Evolutionary conservation across 139 green algal genomes (phyloP).

Genomic region (Picochlorum sp.): DNA sequence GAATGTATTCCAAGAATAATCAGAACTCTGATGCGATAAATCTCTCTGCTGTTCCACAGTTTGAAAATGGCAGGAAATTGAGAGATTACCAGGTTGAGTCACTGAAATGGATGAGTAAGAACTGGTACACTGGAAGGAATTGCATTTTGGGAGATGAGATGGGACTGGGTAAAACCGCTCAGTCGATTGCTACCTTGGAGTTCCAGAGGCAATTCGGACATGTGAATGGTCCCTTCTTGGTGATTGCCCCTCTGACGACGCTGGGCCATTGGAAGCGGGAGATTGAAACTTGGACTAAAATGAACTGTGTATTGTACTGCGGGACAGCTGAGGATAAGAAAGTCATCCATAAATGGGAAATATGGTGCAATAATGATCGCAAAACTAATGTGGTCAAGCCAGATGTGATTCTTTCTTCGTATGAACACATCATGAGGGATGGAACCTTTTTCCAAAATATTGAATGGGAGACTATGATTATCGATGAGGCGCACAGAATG

Average conservation of each 20-base stretch:
- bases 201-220: constrained; percentile 45
- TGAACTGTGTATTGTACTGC: constrained; percentile 74
- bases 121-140: constrained; percentile 43
- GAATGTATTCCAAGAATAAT: constrained; percentile 47
- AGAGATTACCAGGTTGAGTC: constrained; percentile 68
- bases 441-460: constrained; percentile 27
- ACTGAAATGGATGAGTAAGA: constrained; percentile 71
- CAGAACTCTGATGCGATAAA: constrained; percentile 25
- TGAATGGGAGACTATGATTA: constrained; percentile 34
- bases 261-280: constrained; percentile 90
- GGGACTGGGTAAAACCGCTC: constrained; percentile 86
- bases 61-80: constrained; percentile 61
- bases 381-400: constrained; percentile 18
- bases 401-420: constrained; percentile 73
- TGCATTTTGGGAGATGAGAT: constrained; percentile 95
- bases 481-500: constrained; percentile 72
- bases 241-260: constrained; percentile 87
- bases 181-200: constrained; percentile 61
- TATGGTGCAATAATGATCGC: constrained; percentile 2
- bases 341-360: constrained; percentile 64
- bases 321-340: constrained; percentile 51
- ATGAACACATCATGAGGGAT: constrained; percentile 51
- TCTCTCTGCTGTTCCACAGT: constrained; percentile 42
- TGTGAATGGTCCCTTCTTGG: constrained; percentile 67
- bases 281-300: constrained; percentile 80